Conservation (phyloP, 73 alveolate genomes). For the Halteria grandinella region DNA sequence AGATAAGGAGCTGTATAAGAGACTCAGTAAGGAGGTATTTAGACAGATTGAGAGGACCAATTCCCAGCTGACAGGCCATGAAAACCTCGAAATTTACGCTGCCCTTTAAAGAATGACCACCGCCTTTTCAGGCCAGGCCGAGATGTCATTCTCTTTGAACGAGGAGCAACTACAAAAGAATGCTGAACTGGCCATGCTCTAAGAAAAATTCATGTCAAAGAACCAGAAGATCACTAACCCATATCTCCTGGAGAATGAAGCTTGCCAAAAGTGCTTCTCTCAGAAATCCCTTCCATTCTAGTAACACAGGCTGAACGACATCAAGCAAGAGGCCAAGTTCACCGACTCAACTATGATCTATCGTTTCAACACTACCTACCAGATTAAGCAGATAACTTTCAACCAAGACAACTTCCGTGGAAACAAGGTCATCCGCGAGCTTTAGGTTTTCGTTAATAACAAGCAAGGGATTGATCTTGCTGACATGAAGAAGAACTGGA, state of each 20-base stretch:
- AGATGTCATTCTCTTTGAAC: not conserved
- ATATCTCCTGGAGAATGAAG: conserved; percentile 58
- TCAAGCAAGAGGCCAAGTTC: conserved; percentile 51
- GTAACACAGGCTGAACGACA: conserved; percentile 18
- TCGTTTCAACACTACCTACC: conserved; percentile 50
- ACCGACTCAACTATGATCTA: conserved; percentile 55
- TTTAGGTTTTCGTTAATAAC: conserved; percentile 47
- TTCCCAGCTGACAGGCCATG: not conserved
- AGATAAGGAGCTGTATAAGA: not conserved
- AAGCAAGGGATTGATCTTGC: conserved; percentile 49
- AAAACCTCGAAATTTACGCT: conserved; percentile 38
- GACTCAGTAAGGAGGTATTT: not conserved
- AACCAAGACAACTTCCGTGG: conserved; percentile 43
- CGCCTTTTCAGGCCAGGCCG: not conserved
- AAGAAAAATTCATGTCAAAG: not conserved
- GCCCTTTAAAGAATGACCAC: not conserved
- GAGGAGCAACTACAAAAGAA: not conserved
- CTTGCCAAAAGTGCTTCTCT: conserved; percentile 65
- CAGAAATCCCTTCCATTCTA: conserved; percentile 5
- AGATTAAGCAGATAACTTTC: conserved; percentile 10
- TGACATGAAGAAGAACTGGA: conserved; percentile 62
- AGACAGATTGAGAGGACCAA: not conserved
- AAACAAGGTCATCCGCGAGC: conserved; percentile 42
- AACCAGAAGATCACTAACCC: conserved; percentile 35
- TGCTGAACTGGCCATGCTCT: not conserved